Conservation (phyloP, 768 basidiomycete genomes). For the Kwoniella pini region DNA sequence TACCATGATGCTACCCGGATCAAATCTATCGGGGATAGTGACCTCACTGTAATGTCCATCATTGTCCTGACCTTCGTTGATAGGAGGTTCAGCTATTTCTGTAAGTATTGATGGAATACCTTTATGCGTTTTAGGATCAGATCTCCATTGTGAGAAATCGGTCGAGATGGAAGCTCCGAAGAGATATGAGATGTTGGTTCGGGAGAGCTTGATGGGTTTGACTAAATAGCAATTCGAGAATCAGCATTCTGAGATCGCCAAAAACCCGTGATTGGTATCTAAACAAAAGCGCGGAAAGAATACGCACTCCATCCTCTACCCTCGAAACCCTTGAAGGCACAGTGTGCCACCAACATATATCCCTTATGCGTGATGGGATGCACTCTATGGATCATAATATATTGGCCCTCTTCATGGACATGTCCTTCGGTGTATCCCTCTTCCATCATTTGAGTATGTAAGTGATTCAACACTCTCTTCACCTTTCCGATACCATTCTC, state of each 20-base stretch:
- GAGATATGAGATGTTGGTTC: conserved; percentile 76
- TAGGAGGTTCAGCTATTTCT: conserved; percentile 64
- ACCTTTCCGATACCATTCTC: conserved; percentile 57
- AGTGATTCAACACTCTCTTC: conserved; percentile 72
- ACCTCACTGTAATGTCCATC: conserved; percentile 77
- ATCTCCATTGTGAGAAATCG: conserved; percentile 61
- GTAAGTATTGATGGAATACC: conserved; percentile 73
- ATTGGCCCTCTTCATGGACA: conserved; percentile 97
- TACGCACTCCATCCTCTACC: conserved; percentile 72
- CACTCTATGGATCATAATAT: conserved; percentile 88
- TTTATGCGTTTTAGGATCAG: conserved; percentile 62
- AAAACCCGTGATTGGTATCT: neutral
- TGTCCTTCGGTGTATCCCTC: conserved; percentile 86
- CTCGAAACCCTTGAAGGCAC: conserved; percentile 80
- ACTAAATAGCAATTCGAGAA: conserved; percentile 59
- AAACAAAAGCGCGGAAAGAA: too few relatives aligned
- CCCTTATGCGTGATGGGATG: conserved; percentile 88
- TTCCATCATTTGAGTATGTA: conserved; percentile 91
- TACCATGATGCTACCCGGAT: conserved; percentile 92
- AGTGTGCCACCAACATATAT: conserved; percentile 87
- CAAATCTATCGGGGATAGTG: conserved; percentile 80
- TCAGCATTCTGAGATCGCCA: conserved; percentile 12
- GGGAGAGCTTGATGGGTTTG: conserved; percentile 76
- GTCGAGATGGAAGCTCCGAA: conserved; percentile 75
- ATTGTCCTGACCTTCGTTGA: conserved; percentile 65